Evolutionary conservation across 768 basidiomycete species (phyloP).

Genomic region (Inosperma sp.): DNA sequence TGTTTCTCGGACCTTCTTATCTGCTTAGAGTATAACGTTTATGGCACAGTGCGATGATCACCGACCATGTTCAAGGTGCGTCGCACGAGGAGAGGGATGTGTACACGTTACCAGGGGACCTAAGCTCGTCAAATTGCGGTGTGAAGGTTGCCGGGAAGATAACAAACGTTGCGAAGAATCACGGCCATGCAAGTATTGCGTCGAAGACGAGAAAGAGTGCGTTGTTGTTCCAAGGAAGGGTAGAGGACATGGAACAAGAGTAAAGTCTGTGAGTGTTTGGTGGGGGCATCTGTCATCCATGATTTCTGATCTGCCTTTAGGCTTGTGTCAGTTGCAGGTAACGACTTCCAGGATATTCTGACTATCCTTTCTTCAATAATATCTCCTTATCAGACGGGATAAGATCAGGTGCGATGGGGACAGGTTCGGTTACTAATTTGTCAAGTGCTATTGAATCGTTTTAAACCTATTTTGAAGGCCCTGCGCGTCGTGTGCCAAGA

Average conservation of each 20-base stretch:
- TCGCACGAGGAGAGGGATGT: conserved; percentile 50
- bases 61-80: conserved; percentile 57
- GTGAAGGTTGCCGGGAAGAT: conserved; percentile 51
- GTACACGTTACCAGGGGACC: conserved; percentile 52
- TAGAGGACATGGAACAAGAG: conserved; percentile 54
- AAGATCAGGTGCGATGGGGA: conserved; percentile 60
- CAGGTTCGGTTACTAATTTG: conserved; percentile 35
- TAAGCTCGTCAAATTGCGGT: conserved; percentile 56
- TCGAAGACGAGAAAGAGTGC: conserved; percentile 45
- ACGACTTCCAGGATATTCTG: conserved; percentile 7
- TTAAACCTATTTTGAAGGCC: conserved; percentile 34
- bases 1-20: too few species aligned
- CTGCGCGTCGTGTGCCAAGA: conserved; percentile 46
- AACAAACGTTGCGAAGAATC: conserved; percentile 58
- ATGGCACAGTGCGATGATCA: conserved; percentile 53
- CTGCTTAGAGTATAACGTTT: conserved; percentile 1
- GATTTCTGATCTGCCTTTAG: conserved; percentile 29
- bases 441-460: conserved; percentile 4
- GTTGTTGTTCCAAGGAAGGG: conserved; percentile 48
- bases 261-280: conserved; percentile 49
- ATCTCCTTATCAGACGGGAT: conserved; percentile 41
- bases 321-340: conserved; percentile 61
- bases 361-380: background rate
- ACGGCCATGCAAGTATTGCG: conserved; percentile 52
- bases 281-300: conserved; percentile 8